phyloP scores from a whole-genome alignment of 306 rosid species.

The Cicer cuneatum region DNA sequence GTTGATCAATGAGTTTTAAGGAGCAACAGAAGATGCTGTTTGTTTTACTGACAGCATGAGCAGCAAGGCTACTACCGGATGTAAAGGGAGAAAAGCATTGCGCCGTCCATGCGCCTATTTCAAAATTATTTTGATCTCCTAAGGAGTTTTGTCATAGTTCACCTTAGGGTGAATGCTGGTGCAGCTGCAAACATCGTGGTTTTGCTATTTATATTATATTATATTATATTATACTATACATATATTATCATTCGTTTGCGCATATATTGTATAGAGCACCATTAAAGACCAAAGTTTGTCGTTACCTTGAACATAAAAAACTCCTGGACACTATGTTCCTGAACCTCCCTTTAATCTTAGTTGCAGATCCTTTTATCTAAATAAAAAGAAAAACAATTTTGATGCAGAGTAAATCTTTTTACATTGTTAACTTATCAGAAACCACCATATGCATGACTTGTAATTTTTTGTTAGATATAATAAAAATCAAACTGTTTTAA shows the following conservation, averaged over 20 bases:
- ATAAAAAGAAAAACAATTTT: too few species aligned
- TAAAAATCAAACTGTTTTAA: too few species aligned
- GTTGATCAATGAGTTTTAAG: not conserved
- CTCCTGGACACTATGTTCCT: too few species aligned
- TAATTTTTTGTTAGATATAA: too few species aligned
- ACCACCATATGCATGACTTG: too few species aligned
- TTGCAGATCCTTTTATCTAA: too few species aligned
- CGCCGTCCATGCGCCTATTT: conserved; percentile 23
- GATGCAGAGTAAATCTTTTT: too few species aligned
- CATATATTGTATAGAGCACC: not conserved
- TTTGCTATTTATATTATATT: not conserved
- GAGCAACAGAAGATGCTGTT: conserved; percentile 41
- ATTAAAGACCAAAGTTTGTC: conserved; percentile 1
- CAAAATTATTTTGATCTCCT: conserved; percentile 43
- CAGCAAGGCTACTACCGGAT: conserved; percentile 35
- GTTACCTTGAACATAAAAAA: not conserved
- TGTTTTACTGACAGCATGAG: conserved; percentile 39
- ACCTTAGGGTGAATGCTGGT: conserved; percentile 30
- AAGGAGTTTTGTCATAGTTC: conserved; percentile 47
- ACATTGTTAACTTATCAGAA: too few species aligned
- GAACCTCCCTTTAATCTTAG: too few species aligned
- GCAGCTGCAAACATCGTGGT: conserved; percentile 3
- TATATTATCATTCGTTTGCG: not conserved
- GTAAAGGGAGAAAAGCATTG: conserved; percentile 40
- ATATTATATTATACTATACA: too few species aligned